A percentile compares a stretch with the other conserved stretches of the same genome.
Evolutionary conservation across 164 flowering plant genomes (phyloP).

Genomic region (Akebia trifoliata): DNA sequence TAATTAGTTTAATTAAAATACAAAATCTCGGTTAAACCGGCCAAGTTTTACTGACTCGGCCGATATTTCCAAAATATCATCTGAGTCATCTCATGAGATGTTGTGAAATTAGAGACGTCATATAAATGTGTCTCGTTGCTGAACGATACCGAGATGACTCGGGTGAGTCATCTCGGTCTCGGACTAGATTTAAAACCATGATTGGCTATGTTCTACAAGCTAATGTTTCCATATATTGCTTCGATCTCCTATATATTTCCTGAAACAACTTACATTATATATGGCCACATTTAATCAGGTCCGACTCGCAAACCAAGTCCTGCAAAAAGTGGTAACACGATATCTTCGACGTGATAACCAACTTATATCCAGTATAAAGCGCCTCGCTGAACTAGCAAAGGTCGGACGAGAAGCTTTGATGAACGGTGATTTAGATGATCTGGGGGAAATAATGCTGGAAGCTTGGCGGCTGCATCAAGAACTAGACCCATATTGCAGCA

Average conservation of each 20-base stretch:
- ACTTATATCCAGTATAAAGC: slow-evolving; percentile 91
- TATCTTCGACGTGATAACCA: slow-evolving; percentile 84
- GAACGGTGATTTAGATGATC: slow-evolving; percentile 76
- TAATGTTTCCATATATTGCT: background rate
- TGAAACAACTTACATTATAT: slow-evolving; percentile 5
- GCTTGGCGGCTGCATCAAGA: slow-evolving; percentile 98
- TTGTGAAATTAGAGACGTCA: no score
- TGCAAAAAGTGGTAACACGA: slow-evolving; percentile 85
- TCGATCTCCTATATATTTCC: background rate
- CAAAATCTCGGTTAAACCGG: no score
- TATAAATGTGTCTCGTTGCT: no score
- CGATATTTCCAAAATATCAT: no score
- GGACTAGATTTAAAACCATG: no score
- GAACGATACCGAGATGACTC: no score
- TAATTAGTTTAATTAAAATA: no score
- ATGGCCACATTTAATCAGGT: slow-evolving; percentile 41
- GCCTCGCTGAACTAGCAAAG: slow-evolving; percentile 86
- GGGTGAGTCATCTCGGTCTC: no score
- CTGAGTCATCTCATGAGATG: no score
- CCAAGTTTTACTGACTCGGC: no score
- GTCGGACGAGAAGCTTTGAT: slow-evolving; percentile 88
- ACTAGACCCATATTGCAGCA: slow-evolving; percentile 92
- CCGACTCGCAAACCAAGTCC: slow-evolving; percentile 85
- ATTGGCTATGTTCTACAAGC: no score
- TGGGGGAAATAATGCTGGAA: slow-evolving; percentile 87